Evolutionary conservation across 495 filamentous ascomycete species (phyloP).

Genomic region (Sporormia fimetaria): DNA sequence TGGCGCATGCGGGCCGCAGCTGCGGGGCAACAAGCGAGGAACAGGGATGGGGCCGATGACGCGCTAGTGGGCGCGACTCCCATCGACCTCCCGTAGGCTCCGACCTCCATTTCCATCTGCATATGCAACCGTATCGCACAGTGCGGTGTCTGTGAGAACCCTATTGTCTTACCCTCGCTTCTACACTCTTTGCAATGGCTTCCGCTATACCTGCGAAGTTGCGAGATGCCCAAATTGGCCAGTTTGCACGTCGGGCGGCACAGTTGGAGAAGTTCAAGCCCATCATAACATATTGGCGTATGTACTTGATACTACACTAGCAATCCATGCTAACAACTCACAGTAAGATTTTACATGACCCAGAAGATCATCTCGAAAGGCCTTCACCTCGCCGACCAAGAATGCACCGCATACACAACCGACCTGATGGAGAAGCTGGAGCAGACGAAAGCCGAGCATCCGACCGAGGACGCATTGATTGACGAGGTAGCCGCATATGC

Average conservation of each 20-base stretch:
- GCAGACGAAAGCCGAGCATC: constrained; percentile 55
- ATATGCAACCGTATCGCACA: no score
- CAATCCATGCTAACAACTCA: constrained; percentile 10
- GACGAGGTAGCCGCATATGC: constrained; percentile 79
- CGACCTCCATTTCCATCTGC: no score
- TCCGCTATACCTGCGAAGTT: constrained; percentile 61
- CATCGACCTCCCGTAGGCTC: no score
- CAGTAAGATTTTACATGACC: constrained; percentile 86
- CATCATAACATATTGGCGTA: constrained; percentile 90
- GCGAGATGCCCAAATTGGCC: constrained; percentile 62
- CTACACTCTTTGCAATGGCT: constrained; percentile 53
- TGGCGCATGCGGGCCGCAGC: constrained; percentile 14
- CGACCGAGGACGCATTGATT: constrained; percentile 57
- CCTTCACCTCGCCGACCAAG: constrained; percentile 64
- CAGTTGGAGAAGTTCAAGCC: constrained; percentile 80
- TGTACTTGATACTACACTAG: constrained; percentile 23
- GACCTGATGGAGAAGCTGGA: constrained; percentile 87
- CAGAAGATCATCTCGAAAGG: constrained; percentile 75
- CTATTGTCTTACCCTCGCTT: no score
- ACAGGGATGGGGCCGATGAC: no score
- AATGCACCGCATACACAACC: constrained; percentile 66
- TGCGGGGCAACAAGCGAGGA: no score
- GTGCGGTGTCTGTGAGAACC: constrained; percentile 1
- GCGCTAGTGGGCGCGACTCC: no score
- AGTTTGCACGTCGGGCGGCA: constrained; percentile 66